Percentiles rank a stretch among this genome's conserved stretches.
These are phyloP conservation scores for Cryptomeria japonica DNA, from an alignment of 75 land plant genomes.

Conservation along the genomic window DNA sequence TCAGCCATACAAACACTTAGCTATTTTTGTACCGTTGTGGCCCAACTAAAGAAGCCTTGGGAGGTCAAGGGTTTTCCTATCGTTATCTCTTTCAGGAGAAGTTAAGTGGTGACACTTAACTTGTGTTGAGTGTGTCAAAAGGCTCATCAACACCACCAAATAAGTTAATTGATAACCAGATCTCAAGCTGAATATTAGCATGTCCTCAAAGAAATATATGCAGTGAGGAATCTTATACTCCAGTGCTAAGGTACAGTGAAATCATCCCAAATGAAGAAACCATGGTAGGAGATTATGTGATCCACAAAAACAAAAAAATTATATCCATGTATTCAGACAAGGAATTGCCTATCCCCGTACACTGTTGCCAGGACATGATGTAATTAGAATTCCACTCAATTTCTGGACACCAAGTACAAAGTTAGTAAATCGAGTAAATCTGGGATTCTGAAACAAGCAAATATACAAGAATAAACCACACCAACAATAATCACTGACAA, in stretches of 20 bases:
- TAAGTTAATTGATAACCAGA: neutral
- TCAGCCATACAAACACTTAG: too few relatives aligned
- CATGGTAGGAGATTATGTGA: neutral
- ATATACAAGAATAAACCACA: neutral
- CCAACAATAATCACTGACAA: neutral
- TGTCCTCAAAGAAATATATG: neutral
- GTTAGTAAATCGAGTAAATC: neutral
- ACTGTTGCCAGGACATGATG: neutral
- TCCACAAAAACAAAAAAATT: neutral
- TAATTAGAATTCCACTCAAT: neutral
- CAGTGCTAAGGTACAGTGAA: neutral
- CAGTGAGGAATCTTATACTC: neutral
- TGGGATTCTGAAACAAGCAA: neutral
- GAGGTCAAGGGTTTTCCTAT: too few relatives aligned
- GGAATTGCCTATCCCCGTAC: too few relatives aligned
- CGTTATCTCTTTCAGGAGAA: too few relatives aligned
- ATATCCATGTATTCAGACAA: neutral
- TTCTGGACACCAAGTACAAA: neutral
- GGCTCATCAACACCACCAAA: too few relatives aligned
- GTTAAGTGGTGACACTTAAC: too few relatives aligned
- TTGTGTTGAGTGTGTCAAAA: too few relatives aligned
- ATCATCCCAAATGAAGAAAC: neutral
- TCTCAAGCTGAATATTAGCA: neutral
- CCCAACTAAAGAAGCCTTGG: too few relatives aligned
- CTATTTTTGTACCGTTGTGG: too few relatives aligned